Conservation (phyloP, 768 basidiomycete genomes). For the Pholiota microspora region DNA sequence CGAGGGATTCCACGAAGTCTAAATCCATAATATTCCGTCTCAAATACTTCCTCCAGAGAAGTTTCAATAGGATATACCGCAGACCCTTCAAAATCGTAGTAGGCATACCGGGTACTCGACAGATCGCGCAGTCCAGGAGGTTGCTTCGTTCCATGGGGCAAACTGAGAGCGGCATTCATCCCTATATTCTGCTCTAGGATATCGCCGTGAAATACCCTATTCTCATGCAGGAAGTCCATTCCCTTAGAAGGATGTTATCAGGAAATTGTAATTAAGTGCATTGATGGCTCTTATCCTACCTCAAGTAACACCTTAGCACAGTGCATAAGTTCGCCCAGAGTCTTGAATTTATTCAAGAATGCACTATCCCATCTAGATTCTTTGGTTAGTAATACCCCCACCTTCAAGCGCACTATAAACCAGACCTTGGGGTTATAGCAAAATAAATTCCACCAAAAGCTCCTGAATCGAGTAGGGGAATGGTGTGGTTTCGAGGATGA, state of each 20-base stretch:
- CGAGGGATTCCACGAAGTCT: background rate
- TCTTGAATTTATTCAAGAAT: background rate
- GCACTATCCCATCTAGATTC: constrained; percentile 2
- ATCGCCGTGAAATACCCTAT: constrained; percentile 16
- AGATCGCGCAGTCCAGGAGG: background rate
- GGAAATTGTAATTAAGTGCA: too few relatives aligned
- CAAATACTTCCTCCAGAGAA: background rate
- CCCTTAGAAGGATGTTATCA: too few relatives aligned
- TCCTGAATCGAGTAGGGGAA: too few relatives aligned
- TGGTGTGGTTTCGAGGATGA: too few relatives aligned
- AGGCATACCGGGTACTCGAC: constrained; percentile 3
- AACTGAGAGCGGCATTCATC: constrained; percentile 6
- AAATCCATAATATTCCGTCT: background rate
- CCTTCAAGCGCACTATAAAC: too few relatives aligned
- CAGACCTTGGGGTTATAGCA: too few relatives aligned
- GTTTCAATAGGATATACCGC: background rate
- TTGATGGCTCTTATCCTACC: too few relatives aligned
- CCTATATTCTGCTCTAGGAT: constrained; percentile 13
- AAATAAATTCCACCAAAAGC: too few relatives aligned
- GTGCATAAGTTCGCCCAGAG: background rate
- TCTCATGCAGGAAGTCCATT: too few relatives aligned
- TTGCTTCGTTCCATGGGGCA: background rate
- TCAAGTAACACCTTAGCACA: background rate
- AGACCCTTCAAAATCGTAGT: constrained; percentile 10
- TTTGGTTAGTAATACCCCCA: too few relatives aligned